phyloP scores from a whole-genome alignment of 202 grass and related monocot genomes.

The Alloteropsis angusta region DNA sequence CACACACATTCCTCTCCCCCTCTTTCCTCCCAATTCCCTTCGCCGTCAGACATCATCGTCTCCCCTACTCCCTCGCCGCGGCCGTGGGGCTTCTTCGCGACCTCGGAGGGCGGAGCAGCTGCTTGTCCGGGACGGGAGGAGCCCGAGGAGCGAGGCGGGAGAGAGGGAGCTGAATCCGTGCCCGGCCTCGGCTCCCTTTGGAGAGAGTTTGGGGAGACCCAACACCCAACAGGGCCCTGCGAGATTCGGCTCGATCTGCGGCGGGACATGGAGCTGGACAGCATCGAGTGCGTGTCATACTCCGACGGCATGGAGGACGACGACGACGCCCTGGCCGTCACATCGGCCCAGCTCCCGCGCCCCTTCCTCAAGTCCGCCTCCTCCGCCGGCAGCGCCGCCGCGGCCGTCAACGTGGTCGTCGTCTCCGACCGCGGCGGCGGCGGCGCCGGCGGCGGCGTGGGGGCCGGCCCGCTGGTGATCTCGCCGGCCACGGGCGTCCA shows the following conservation, averaged over 20 bases:
- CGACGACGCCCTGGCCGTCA: constrained; percentile 34
- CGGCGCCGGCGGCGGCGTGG: not conserved
- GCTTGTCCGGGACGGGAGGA: not conserved
- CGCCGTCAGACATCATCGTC: not conserved
- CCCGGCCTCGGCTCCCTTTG: no score
- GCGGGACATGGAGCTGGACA: constrained; percentile 65
- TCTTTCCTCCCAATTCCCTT: not conserved
- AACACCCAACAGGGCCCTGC: not conserved
- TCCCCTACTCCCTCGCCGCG: not conserved
- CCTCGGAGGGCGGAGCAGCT: not conserved
- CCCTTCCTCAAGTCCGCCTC: constrained; percentile 43
- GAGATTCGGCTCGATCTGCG: constrained; percentile 30
- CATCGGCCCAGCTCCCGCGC: constrained; percentile 30
- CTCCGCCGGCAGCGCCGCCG: constrained; percentile 4
- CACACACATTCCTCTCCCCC: not conserved
- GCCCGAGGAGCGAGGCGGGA: not conserved
- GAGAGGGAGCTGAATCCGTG: not conserved
- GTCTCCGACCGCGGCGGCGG: constrained; percentile 6
- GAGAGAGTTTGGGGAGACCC: not conserved
- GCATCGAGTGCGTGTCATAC: constrained; percentile 67
- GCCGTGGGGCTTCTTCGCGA: not conserved
- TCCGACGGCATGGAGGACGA: constrained; percentile 56
- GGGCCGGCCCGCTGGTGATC: constrained; percentile 14
- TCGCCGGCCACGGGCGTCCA: constrained; percentile 57
- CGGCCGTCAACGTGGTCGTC: constrained; percentile 19